These are phyloP conservation scores for Cladophialophora carrionii DNA, from an alignment of 2,329 filamentous ascomycete species.

Conservation along the genomic window DNA sequence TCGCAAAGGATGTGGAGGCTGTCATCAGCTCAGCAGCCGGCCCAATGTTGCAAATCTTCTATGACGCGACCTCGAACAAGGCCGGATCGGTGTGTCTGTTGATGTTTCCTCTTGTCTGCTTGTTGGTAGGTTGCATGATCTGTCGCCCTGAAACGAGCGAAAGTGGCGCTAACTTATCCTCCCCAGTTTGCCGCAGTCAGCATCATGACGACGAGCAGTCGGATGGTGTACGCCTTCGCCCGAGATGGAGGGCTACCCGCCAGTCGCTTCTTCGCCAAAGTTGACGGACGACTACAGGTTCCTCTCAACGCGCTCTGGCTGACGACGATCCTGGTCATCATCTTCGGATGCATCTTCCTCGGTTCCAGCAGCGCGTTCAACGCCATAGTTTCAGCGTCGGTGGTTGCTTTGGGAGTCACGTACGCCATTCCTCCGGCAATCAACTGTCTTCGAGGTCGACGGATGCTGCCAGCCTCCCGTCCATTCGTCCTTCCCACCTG, in stretches of 20 bases:
- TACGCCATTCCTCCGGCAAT: slow-evolving; percentile 75
- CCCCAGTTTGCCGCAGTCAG: slow-evolving; percentile 62
- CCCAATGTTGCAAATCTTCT: slow-evolving; percentile 65
- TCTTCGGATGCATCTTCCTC: slow-evolving; percentile 72
- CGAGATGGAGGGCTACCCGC: slow-evolving; percentile 64
- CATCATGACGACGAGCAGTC: slow-evolving; percentile 67
- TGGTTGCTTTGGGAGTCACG: slow-evolving; percentile 71
- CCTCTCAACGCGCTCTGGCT: slow-evolving; percentile 69
- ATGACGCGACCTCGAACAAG: slow-evolving; percentile 63
- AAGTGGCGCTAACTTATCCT: slow-evolving; percentile 42
- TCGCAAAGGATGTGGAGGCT: slow-evolving; percentile 60
- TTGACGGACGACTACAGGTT: slow-evolving; percentile 64
- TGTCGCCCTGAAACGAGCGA: neutral
- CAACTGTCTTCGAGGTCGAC: slow-evolving; percentile 68
- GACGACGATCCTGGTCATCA: slow-evolving; percentile 62
- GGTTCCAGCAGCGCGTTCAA: slow-evolving; percentile 70
- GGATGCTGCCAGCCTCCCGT: slow-evolving; percentile 63
- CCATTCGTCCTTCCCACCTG: slow-evolving; percentile 60
- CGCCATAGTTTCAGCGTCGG: slow-evolving; percentile 70
- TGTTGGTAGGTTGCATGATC: slow-evolving; percentile 26
- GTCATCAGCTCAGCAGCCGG: slow-evolving; percentile 61
- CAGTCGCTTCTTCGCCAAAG: slow-evolving; percentile 55
- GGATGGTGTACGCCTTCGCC: slow-evolving; percentile 70
- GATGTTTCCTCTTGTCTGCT: slow-evolving; percentile 50
- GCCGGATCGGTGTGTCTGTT: slow-evolving; percentile 66